phyloP scores from a whole-genome alignment of 2,329 filamentous ascomycete genomes.

The Colletotrichum sp. region DNA sequence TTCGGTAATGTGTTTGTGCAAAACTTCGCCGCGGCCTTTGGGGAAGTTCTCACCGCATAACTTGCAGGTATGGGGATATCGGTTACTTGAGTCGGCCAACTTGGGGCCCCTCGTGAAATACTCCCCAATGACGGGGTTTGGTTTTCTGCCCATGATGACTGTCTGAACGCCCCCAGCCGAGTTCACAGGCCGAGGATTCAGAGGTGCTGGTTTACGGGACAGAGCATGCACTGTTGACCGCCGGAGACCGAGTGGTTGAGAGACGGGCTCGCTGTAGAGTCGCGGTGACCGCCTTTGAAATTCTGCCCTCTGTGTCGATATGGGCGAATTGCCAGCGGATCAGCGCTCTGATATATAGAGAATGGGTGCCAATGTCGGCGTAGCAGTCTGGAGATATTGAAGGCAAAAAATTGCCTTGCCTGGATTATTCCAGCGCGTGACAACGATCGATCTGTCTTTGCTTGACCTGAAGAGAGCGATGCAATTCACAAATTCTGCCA shows the following conservation, averaged over 20 bases:
- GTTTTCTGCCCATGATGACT: slow-evolving; percentile 76
- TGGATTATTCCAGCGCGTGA: slow-evolving; percentile 2
- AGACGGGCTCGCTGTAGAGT: neutral
- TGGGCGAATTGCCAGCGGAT: slow-evolving; percentile 4
- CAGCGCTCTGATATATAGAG: neutral
- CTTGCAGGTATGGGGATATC: slow-evolving; percentile 91
- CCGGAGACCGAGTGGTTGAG: neutral
- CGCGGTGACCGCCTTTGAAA: slow-evolving; percentile 17
- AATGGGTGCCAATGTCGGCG: neutral
- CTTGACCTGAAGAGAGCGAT: slow-evolving; percentile 9
- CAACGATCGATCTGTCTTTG: neutral
- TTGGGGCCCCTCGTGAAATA: slow-evolving; percentile 89
- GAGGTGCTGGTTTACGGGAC: neutral
- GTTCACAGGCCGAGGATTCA: neutral
- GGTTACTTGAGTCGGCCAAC: slow-evolving; percentile 86
- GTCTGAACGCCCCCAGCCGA: neutral
- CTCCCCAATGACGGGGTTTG: slow-evolving; percentile 83
- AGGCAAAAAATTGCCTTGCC: slow-evolving; percentile 14
- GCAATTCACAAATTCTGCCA: slow-evolving; percentile 40
- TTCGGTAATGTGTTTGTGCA: slow-evolving; percentile 83
- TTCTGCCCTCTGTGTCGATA: slow-evolving; percentile 9
- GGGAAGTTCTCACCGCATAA: slow-evolving; percentile 87
- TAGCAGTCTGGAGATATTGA: neutral
- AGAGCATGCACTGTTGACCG: neutral
- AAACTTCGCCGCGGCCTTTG: slow-evolving; percentile 84